phyloP scores from a whole-genome alignment of 352 stramenopile species.

The Phytopythium kandeliae region DNA sequence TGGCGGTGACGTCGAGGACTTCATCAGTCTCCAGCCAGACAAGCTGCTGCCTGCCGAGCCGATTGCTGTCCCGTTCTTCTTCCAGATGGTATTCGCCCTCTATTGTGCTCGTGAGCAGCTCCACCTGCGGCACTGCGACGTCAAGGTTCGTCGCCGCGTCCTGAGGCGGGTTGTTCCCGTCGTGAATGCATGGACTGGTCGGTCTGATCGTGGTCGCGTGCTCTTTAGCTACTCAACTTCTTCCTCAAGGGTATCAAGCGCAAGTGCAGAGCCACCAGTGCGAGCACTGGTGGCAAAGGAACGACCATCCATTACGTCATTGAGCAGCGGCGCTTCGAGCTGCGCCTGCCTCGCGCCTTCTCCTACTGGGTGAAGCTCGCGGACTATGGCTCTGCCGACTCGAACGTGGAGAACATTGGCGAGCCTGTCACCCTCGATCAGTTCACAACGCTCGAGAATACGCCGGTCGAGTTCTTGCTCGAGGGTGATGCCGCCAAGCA shows the following conservation, averaged over 20 bases:
- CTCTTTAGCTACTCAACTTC: conserved; percentile 93
- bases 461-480: conserved; percentile 94
- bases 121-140: conserved; percentile 96
- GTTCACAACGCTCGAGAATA: conserved; percentile 99
- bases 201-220: conserved; percentile 3
- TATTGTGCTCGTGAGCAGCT: conserved; percentile 89
- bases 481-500: conserved; percentile 87
- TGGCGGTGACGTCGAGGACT: conserved; percentile 95
- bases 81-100: conserved; percentile 97
- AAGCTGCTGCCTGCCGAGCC: conserved; percentile 47
- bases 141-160: conserved; percentile 77
- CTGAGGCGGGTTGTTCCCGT: no score
- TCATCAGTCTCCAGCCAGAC: conserved; percentile 82
- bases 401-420: conserved; percentile 82
- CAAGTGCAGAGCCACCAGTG: conserved; percentile 17
- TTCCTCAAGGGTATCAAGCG: conserved; percentile 88
- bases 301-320: conserved; percentile 54
- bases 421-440: conserved; percentile 90
- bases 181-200: no score
- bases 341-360: conserved; percentile 51
- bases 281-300: conserved; percentile 8
- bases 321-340: conserved; percentile 46
- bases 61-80: conserved; percentile 87
- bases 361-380: conserved; percentile 95
- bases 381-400: conserved; percentile 96